These are phyloP conservation scores for Penicillium sp. DNA, from an alignment of 2,329 filamentous ascomycete genomes.

Conservation along the genomic window DNA sequence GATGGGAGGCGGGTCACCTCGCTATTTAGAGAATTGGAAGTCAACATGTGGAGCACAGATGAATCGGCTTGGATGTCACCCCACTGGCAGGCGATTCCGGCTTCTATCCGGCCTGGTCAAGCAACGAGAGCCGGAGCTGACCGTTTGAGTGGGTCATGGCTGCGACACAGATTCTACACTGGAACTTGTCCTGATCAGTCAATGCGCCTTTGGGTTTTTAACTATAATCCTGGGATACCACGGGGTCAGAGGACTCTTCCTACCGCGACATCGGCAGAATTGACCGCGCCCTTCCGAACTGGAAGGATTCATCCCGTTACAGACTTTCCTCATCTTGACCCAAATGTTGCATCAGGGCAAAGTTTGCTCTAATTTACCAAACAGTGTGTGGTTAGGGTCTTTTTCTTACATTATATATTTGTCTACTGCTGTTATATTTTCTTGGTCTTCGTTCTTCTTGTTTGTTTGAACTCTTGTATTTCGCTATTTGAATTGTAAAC, in stretches of 20 bases:
- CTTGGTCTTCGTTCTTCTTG: no score
- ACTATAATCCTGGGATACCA: neutral
- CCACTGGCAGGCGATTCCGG: neutral
- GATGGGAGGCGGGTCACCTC: neutral
- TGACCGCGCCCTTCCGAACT: neutral
- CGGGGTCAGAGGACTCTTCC: neutral
- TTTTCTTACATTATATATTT: neutral
- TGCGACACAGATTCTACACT: slow-evolving; percentile 1
- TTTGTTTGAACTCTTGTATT: neutral
- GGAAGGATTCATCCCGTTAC: neutral
- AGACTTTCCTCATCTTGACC: neutral
- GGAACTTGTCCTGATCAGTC: neutral
- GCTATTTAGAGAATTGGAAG: neutral
- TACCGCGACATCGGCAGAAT: neutral
- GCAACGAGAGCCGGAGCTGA: neutral
- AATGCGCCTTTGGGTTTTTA: neutral
- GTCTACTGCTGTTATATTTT: no score
- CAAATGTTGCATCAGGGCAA: neutral
- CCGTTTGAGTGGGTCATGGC: neutral
- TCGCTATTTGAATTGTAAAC: neutral
- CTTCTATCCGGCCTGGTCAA: neutral
- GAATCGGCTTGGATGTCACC: neutral
- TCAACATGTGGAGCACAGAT: neutral
- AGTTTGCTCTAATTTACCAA: neutral
- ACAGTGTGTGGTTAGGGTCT: neutral